Base-by-base conservation (phyloP, 495 filamentous ascomycete genomes). In the Acidomyces sp. region DNA sequence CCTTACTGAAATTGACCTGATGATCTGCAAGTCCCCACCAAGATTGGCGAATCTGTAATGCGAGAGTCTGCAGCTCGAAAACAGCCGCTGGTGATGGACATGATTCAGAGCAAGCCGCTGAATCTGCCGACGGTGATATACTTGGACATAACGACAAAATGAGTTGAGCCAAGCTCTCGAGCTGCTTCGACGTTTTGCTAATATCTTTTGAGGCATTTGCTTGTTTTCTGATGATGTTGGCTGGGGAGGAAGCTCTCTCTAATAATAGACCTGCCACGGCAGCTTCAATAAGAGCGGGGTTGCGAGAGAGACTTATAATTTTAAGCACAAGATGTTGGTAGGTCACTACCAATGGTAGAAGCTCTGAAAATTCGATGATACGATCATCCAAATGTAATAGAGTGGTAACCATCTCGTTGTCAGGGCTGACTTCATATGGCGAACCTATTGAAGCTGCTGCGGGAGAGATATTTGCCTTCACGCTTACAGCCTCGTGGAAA, bases 11-110 rank as follows among this genome's bases (percentile, higher is more conserved):
- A 41, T 92, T 70, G 12, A 69, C 75, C 16, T 73, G 49, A 54
- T 90, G 85, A n/a, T 68, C 66, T 3, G 75, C 73, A 23, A 86
- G 35, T 25, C 65, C 73, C 85, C 84, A 88, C 61, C 78, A 83
- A 38, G 71, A 59, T 12, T 72, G 57, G 5, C 82, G 72, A 23
- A 74, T 66, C 35, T 75, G 69, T 11, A 93, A 62, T 1, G 77
- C 82, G 0, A 85, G 49, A 1, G 70, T 54, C 49, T 93, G 84
- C 9, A 92, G 54, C 26, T 64, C 67, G 11, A 92, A 62, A 0
- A 68, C 65, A 0, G 68, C 63, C 22, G 67, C 66, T 0, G 84
- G 77, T 20, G 69, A 70, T n/a, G 77, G 50, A 28, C 59, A 61
- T 16, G 67, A 67, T 6, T 62, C 51, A 46, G 72, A 64, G 10